phyloP scores from a whole-genome alignment of 2,329 filamentous ascomycete species.

The Canariomyces notabilis region DNA sequence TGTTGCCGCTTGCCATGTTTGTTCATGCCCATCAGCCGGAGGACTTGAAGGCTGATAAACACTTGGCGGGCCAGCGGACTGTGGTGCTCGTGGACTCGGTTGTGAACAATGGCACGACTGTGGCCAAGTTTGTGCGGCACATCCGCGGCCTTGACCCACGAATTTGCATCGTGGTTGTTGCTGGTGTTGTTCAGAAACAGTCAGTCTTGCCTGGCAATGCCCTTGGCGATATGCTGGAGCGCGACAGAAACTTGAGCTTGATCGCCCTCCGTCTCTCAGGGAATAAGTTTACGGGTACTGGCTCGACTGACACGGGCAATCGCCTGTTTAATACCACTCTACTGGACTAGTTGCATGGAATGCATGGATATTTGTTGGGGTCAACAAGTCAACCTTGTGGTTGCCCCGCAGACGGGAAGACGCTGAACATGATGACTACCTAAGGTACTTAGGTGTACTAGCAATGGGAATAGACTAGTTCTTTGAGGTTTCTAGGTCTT shows the following conservation, averaged over 20 bases:
- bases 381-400: too few species aligned
- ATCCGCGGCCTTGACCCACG: conserved; percentile 37
- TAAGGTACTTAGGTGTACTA: too few species aligned
- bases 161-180: conserved; percentile 48
- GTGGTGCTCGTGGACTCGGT: conserved; percentile 57
- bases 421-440: too few species aligned
- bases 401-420: too few species aligned
- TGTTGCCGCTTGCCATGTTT: conserved; percentile 47
- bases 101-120: conserved; percentile 51
- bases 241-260: conserved; percentile 33
- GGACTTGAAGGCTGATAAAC: conserved; percentile 39
- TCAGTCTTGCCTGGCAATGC: conserved; percentile 15
- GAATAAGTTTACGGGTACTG: conserved; percentile 50
- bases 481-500: too few species aligned
- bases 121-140: conserved; percentile 43
- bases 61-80: conserved; percentile 36
- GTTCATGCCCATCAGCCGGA: conserved; percentile 38
- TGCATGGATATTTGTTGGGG: too few species aligned
- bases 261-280: conserved; percentile 51
- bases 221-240: conserved; percentile 21
- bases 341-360: too few species aligned
- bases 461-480: too few species aligned
- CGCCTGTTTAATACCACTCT: conserved; percentile 55
- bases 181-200: conserved; percentile 48
- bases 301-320: conserved; percentile 53